Evolutionary conservation across 495 filamentous ascomycete species (phyloP).

Genomic region (Penicillium bialowiezense): DNA sequence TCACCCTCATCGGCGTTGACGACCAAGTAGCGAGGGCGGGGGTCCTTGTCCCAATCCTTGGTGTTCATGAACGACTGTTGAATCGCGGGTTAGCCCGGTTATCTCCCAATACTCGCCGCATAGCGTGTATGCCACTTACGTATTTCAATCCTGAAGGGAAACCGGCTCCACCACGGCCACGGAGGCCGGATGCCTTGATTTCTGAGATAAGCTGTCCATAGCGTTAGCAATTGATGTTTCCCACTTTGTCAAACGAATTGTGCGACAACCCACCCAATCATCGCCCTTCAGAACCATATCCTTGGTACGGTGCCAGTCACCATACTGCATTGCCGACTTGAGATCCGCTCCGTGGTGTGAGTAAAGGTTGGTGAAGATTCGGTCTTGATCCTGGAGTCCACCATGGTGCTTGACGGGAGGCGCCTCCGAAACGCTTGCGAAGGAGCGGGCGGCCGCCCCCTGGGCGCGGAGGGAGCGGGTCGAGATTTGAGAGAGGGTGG

Average conservation of each 20-base stretch:
- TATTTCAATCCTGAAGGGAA: constrained; percentile 99
- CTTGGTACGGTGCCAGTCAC: constrained; percentile 99
- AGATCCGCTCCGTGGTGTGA: constrained; percentile 86
- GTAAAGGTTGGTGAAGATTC: constrained; percentile 99
- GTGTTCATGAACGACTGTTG: constrained; percentile 97
- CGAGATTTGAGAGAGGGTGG: constrained; percentile 51
- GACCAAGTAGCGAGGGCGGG: constrained; percentile 90
- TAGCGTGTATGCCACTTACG: constrained; percentile 54
- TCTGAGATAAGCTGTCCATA: constrained; percentile 78
- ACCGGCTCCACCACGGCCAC: constrained; percentile 94
- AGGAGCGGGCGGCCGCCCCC: constrained; percentile 55
- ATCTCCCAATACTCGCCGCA: constrained; percentile 2
- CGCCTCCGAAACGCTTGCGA: constrained; percentile 89
- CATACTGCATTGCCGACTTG: constrained; percentile 94
- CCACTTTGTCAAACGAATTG: constrained; percentile 5
- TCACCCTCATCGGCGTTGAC: constrained; percentile 99
- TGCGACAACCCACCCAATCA: constrained; percentile 70
- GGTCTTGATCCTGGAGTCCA: constrained; percentile 88
- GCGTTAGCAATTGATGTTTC: constrained; percentile 22
- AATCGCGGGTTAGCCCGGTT: constrained; percentile 14
- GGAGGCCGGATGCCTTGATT: constrained; percentile 91
- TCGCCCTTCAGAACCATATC: constrained; percentile 95
- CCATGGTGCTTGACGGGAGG: constrained; percentile 73
- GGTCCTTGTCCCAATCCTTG: constrained; percentile 99
- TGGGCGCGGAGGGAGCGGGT: constrained; percentile 54